Evolutionary conservation across 2,329 filamentous ascomycete genomes (phyloP), one percentile per base, ranked within the genome.

Genomic region (Microdochium trichocladiopsis): DNA sequence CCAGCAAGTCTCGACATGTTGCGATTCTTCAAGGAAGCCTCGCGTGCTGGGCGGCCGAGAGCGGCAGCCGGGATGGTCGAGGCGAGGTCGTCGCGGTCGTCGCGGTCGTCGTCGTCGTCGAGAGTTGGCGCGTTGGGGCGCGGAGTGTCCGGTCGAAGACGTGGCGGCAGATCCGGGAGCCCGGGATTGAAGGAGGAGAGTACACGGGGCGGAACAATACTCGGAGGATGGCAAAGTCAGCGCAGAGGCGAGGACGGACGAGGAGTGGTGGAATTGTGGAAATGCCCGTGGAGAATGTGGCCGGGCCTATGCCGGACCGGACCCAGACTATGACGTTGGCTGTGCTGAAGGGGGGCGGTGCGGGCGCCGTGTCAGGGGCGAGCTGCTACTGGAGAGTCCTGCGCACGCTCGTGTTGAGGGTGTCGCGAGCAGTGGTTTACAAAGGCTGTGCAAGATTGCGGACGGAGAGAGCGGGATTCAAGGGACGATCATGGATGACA

Each of bases 1-100:
- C 60, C 57, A 8, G 58, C 51, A 50, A 66, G 57, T 56, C 63
- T 66, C 50, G 64, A 61, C 65, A 67, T 67, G 47, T 21, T 51
- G 25, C 49, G 43, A 51, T 28, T 22, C 37, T 33, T 31, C 28
- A 8, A 31, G 8, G 28, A 14, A 31, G 14, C 14, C 14, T 14
- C 28, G 28, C 8, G 28, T 14, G 8, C 28, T 8, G 28, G 28
- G 28, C 8, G 8, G 14, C 8, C 28, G 28, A 31, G 28, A 14
- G 28, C 28, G 14, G 28, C 14, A 14, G 28, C 28, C 28, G 8
- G 28, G 28, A 8, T 31, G 28, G 28, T 8, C 28, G 28, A 31
- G 8, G 28, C 14, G 36, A 16, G n/a, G 36, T 12, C 6, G 11
- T 16, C n/a, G 36, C n/a, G 9, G 36, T 41, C 36, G 36, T 41